Evolutionary conservation across 2,329 filamentous ascomycete species (phyloP), one percentile per base, ranked within the genome.

Genomic region (Fusarium camptoceras): DNA sequence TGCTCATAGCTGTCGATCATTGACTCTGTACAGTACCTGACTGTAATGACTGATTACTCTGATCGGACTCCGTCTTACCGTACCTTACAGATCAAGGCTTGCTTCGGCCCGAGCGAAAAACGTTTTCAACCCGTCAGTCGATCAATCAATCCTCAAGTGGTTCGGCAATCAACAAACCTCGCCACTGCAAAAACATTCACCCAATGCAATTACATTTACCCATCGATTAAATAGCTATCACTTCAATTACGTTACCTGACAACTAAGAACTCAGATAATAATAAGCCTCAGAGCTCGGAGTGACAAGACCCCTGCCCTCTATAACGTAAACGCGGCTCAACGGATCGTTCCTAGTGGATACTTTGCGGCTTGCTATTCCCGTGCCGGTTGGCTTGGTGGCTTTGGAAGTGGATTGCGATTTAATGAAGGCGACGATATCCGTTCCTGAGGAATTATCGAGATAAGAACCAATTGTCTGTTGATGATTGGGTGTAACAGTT

Each of bases 321-420:
- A 64, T 65, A 65, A 65, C 62, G 62, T 65, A 65, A 59, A 65
- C 28, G 60, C 60, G 60, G 59, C 60, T 50, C 60, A 22, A 47
- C 53, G 60, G 60, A 65, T 64, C 50, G 24, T 34, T 50, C 25
- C 44, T 28, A 18, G 47, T 50, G 47, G 47, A 50, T 34, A 41
- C 18, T 41, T 28, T 25, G 9, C 16, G 31, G 6, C 3, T 39
- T 25, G 48, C 34, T 53, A 53, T 53, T 53, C 34, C 49, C 49
- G 47, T 50, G 30, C 20, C 30, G 24, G 47, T 10, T 31, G 49
- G 34, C 2, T 25, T 49, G 24, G 44, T 47, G 25, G 10, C 44
- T 47, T 47, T 47, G 12, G 30, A 37, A 50, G 48, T 50, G 30
- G 47, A 25, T 25, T 50, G 30, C 5, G 18, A 8, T 46, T n/a